Conservation (phyloP, 2,329 filamentous ascomycete genomes). For the Neurospora sp. region DNA sequence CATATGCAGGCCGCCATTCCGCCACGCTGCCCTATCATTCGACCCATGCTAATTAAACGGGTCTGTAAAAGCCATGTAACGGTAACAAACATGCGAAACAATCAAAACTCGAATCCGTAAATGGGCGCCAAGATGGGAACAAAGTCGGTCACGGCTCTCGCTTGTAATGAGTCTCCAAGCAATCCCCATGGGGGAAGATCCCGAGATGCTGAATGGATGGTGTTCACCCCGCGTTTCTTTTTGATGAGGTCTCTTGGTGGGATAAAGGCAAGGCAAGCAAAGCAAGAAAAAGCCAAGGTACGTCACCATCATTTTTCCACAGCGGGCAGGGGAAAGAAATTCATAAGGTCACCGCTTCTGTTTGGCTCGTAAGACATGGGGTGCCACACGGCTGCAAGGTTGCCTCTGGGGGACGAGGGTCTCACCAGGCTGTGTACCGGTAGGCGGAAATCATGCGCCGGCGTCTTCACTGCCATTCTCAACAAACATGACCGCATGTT, state of each 20-base stretch:
- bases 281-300: neutral
- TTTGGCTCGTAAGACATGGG: neutral
- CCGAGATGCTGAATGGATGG: neutral
- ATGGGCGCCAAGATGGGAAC: neutral
- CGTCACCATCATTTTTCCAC: neutral
- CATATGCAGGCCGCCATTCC: neutral
- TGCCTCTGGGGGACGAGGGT: conserved; percentile 8
- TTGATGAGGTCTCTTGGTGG: neutral
- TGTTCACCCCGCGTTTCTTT: neutral
- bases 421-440: conserved; percentile 9
- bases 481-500: neutral
- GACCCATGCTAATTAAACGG: neutral
- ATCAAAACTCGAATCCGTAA: neutral
- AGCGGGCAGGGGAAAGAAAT: neutral
- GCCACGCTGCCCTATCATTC: neutral
- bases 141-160: neutral
- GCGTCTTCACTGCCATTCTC: neutral
- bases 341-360: neutral
- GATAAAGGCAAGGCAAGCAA: neutral
- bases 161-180: neutral
- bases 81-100: neutral
- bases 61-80: neutral
- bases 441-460: conserved; percentile 2
- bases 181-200: neutral
- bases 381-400: conserved; percentile 14